Evolutionary conservation across 805 yeast species (phyloP), one percentile per base, ranked within the genome.

Genomic region (Lipomyces lipofer): DNA sequence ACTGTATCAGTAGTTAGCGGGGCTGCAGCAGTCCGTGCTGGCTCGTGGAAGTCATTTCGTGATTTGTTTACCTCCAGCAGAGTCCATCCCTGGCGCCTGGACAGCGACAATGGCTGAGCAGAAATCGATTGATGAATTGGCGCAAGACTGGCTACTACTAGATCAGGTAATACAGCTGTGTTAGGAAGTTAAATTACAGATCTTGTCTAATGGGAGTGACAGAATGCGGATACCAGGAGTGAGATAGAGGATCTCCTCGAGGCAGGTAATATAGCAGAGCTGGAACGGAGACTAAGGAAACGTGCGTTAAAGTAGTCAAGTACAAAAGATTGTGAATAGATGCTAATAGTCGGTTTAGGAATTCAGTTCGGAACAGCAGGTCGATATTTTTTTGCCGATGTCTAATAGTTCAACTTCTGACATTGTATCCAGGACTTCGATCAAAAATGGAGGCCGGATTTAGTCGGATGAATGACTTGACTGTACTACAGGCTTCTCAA

Each of bases 371-470:
- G 98, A 0, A 92, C 98, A 0, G 97, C 98, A 2, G 63, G 63
- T 40, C 43, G 21, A 8, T 36, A 17, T 25, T 13, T n/a, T 33
- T 40, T 5, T 2, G 13, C 17, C 13, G 1, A 17, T 27, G 28
- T 22, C 6, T 8, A 4, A 24, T n/a, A 17, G 19, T 21, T 6
- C n/a, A 10, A 6, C 27, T 40, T 38, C 30, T 42, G 22, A 19
- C 49, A 19, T 2, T 27, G 15, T n/a, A 7, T 30, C n/a, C 22
- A 48, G 98, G 97, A 0, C 78, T 94, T 45, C 75, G 99, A 25
- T 81, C 95, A 1, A 73, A 77, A 21, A 90, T 94, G 97, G 91
- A 84, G 58, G 89, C 97, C 0, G 98, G 99, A 0, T 90, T 87
- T 67, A 79, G 82, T 49, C 80, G 90, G 62, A 86, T 94, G 92